Percentiles rank a stretch among this genome's conserved stretches.
Conservation (phyloP, 495 filamentous ascomycete genomes). For the Venustampulla echinocandica region DNA sequence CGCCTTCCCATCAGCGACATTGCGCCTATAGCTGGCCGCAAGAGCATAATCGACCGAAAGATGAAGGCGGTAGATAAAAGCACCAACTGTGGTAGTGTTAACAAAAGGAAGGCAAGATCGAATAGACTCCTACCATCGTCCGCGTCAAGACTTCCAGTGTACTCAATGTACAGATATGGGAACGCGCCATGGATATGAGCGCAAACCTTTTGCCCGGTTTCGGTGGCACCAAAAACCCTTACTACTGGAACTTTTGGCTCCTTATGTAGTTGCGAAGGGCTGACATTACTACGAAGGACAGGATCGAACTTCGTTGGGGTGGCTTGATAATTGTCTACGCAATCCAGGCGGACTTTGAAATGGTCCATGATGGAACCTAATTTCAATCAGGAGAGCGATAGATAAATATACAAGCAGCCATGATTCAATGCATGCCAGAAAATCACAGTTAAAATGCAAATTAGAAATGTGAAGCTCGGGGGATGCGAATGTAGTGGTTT, state of each 20-base stretch:
- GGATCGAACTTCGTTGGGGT: constrained; percentile 75
- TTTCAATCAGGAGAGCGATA: constrained; percentile 2
- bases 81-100: constrained; percentile 42
- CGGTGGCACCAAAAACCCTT: constrained; percentile 85
- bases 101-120: background rate
- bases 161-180: constrained; percentile 89
- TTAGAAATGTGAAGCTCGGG: background rate
- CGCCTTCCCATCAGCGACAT: constrained; percentile 55
- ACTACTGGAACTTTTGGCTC: constrained; percentile 76
- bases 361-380: constrained; percentile 40
- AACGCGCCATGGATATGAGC: constrained; percentile 94
- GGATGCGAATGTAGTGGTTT: background rate
- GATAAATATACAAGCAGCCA: background rate
- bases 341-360: constrained; percentile 85
- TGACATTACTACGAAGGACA: constrained; percentile 51
- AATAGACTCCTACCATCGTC: constrained; percentile 48
- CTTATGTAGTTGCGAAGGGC: constrained; percentile 39
- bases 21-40: constrained; percentile 69
- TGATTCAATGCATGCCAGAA: no score
- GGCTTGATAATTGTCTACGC: constrained; percentile 87
- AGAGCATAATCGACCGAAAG: constrained; percentile 79
- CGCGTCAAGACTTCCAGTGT: constrained; percentile 57
- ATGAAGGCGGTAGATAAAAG: constrained; percentile 64
- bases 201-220: constrained; percentile 93
- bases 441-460: no score